Evolutionary conservation across 179 eudicot genomes (phyloP).

Genomic region (Monotropa hypopitys): DNA sequence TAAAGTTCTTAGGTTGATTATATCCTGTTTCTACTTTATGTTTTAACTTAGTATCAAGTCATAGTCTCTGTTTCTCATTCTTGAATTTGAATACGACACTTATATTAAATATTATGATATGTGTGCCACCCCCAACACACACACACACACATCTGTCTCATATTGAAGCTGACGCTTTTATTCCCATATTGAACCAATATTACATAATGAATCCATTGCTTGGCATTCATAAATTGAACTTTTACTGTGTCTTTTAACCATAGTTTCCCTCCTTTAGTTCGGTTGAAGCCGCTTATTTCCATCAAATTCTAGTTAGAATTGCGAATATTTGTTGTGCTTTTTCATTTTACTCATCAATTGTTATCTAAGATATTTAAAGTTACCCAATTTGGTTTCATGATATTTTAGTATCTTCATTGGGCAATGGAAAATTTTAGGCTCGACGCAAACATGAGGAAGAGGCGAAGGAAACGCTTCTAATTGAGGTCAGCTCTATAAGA

Average conservation of each 20-base stretch:
- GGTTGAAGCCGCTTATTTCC: background rate
- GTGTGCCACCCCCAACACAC: too few species aligned
- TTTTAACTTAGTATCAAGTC: background rate
- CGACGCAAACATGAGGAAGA: constrained; percentile 5
- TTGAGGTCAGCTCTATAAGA: background rate
- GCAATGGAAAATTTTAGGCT: background rate
- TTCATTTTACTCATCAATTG: background rate
- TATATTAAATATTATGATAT: background rate
- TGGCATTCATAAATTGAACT: background rate
- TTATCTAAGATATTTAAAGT: background rate
- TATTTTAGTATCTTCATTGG: constrained; percentile 2
- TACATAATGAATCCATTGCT: background rate
- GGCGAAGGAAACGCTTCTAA: constrained; percentile 3
- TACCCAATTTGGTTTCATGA: background rate
- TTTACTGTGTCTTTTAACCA: background rate
- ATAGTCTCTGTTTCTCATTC: background rate
- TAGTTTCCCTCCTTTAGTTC: background rate
- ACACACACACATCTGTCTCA: too few species aligned
- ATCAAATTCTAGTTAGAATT: background rate
- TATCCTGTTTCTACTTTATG: background rate
- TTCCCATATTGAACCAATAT: background rate
- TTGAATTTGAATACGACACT: background rate
- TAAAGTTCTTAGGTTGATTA: background rate
- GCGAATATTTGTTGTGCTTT: background rate
- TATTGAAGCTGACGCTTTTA: background rate